A percentile compares a stretch with the other conserved stretches of the same genome.
Evolutionary conservation across 139 green algal species (phyloP).

Genomic region (Asterochloris sp.): DNA sequence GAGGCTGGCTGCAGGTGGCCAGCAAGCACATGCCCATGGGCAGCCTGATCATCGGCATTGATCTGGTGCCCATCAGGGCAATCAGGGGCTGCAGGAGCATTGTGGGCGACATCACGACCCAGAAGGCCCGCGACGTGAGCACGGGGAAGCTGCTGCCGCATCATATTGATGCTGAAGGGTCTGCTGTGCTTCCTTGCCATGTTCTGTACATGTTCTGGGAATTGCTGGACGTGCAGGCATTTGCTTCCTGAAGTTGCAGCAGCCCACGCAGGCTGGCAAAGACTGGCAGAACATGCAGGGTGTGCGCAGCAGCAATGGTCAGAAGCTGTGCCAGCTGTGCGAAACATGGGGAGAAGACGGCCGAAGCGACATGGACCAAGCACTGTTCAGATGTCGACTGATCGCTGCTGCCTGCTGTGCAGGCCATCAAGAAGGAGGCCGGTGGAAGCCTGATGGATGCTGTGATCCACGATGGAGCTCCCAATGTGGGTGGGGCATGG

Average conservation of each 20-base stretch:
- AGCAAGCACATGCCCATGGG: slow-evolving; percentile 90
- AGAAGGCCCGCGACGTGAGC: slow-evolving; percentile 38
- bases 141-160: background rate
- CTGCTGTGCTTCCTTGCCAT: background rate
- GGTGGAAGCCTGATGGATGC: slow-evolving; percentile 79
- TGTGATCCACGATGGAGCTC: slow-evolving; percentile 96
- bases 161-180: background rate
- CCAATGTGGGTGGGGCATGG: slow-evolving; percentile 96
- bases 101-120: slow-evolving; percentile 94
- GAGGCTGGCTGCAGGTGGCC: slow-evolving; percentile 89
- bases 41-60: slow-evolving; percentile 91
- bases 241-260: no score
- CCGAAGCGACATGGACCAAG: no score
- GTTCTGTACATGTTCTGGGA: slow-evolving; percentile 9
- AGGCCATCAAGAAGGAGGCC: slow-evolving; percentile 75
- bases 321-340: no score
- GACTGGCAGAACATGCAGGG: no score
- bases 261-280: no score
- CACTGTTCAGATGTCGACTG: no score
- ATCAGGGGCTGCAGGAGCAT: slow-evolving; percentile 84
- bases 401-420: background rate
- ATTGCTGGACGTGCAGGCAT: no score
- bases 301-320: no score
- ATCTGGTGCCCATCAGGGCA: slow-evolving; percentile 90
- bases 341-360: no score